Percentiles rank a stretch among this genome's conserved stretches.
These are phyloP conservation scores for Dioscorea alata DNA, from an alignment of 106 monocot species.

Conservation along the genomic window DNA sequence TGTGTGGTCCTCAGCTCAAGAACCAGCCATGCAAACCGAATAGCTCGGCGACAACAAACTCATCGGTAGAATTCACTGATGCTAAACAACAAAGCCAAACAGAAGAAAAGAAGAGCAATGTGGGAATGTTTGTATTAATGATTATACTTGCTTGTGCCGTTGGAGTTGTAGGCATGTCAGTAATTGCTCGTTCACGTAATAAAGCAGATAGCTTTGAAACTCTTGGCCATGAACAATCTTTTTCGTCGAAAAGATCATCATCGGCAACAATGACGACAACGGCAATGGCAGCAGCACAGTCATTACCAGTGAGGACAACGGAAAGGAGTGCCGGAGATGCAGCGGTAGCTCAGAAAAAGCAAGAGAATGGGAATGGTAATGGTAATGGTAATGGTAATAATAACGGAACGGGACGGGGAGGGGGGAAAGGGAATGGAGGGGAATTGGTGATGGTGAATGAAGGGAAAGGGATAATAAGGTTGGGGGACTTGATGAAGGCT, in stretches of 20 bases:
- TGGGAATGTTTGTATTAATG: slow-evolving; percentile 3
- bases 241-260: no score
- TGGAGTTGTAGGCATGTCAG: background rate
- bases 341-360: background rate
- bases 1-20: slow-evolving; percentile 26
- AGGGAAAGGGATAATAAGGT: slow-evolving; percentile 27
- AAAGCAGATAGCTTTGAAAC: slow-evolving; percentile 9
- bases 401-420: no score
- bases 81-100: background rate
- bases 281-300: background rate
- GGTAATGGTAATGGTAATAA: no score
- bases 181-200: slow-evolving; percentile 1
- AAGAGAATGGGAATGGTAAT: no score
- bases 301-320: background rate
- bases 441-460: slow-evolving; percentile 44
- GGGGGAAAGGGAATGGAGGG: slow-evolving; percentile 1
- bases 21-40: background rate
- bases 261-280: no score
- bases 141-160: background rate
- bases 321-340: background rate
- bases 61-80: no score
- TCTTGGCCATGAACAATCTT: background rate
- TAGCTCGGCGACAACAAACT: no score
- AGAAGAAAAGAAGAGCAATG: slow-evolving; percentile 10
- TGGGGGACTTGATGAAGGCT: slow-evolving; percentile 64